Evolutionary conservation across 2,329 filamentous ascomycete species (phyloP).

Genomic region (Penicillium sp.): DNA sequence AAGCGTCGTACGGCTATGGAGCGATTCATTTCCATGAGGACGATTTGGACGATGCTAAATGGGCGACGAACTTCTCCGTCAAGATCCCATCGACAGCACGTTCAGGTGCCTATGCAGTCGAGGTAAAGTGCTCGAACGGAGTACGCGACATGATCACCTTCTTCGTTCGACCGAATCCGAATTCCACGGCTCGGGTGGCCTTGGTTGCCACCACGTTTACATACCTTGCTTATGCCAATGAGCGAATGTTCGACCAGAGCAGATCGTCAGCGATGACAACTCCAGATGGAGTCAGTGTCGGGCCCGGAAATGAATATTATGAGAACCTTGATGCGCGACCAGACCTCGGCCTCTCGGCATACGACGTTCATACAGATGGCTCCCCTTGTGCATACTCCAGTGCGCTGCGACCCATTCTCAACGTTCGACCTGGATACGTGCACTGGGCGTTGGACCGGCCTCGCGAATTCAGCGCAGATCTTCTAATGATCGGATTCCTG

Average conservation of each 20-base stretch:
- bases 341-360: slow-evolving; percentile 41
- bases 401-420: slow-evolving; percentile 38
- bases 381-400: slow-evolving; percentile 36
- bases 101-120: slow-evolving; percentile 33
- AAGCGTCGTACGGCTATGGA: slow-evolving; percentile 36
- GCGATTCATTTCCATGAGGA: slow-evolving; percentile 44
- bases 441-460: slow-evolving; percentile 39
- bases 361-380: slow-evolving; percentile 41
- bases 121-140: slow-evolving; percentile 13
- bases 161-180: slow-evolving; percentile 32
- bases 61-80: slow-evolving; percentile 36
- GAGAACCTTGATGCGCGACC: slow-evolving; percentile 29
- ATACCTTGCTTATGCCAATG: slow-evolving; percentile 43
- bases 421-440: slow-evolving; percentile 39
- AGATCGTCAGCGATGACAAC: slow-evolving; percentile 25
- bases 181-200: slow-evolving; percentile 21
- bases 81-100: slow-evolving; percentile 6
- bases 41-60: slow-evolving; percentile 39
- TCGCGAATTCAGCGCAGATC: slow-evolving; percentile 39
- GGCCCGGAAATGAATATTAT: slow-evolving; percentile 2
- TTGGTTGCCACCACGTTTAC: slow-evolving; percentile 40
- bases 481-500: slow-evolving; percentile 38
- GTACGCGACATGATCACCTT: slow-evolving; percentile 34
- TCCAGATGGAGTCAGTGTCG: slow-evolving; percentile 15
- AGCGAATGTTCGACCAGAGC: slow-evolving; percentile 37